Evolutionary conservation across 2,329 filamentous ascomycete genomes (phyloP).

Genomic region (Plectosphaerella sp.): DNA sequence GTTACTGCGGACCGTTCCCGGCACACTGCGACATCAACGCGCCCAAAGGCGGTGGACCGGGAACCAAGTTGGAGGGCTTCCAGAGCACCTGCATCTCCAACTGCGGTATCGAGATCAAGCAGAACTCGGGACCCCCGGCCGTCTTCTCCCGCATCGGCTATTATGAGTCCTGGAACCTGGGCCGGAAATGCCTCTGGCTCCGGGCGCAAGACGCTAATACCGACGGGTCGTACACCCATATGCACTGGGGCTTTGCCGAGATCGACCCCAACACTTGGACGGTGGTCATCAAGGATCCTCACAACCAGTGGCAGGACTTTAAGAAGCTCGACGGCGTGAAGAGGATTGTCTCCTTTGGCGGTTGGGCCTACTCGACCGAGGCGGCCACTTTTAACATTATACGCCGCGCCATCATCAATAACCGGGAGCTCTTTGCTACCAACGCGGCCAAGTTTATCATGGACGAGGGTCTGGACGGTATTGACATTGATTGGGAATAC

Average conservation of each 20-base stretch:
- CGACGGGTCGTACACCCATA: constrained; percentile 14
- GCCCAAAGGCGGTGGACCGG: not conserved
- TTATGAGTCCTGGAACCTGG: constrained; percentile 22
- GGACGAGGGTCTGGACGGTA: constrained; percentile 20
- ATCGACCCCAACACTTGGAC: constrained; percentile 14
- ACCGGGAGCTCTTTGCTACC: constrained; percentile 22
- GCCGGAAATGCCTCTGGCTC: constrained; percentile 20
- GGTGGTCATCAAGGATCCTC: constrained; percentile 13
- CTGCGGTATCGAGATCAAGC: constrained; percentile 13
- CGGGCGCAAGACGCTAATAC: constrained; percentile 11
- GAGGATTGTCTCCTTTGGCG: constrained; percentile 32
- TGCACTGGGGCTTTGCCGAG: constrained; percentile 23
- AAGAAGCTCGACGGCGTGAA: constrained; percentile 16
- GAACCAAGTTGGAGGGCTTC: not conserved
- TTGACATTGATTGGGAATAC: constrained; percentile 29
- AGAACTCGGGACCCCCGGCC: constrained; percentile 3
- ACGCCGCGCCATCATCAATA: constrained; percentile 21
- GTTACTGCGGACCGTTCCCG: constrained; percentile 1
- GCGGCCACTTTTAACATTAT: constrained; percentile 25
- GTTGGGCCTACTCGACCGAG: constrained; percentile 31
- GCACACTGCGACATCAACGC: constrained; percentile 1
- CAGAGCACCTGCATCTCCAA: constrained; percentile 12
- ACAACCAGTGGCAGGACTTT: constrained; percentile 20
- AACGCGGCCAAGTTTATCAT: constrained; percentile 25
- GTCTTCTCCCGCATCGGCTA: constrained; percentile 14